Evolutionary conservation across 1,284 basidiomycete species (phyloP).

Genomic region (Psilocybe mexicana): DNA sequence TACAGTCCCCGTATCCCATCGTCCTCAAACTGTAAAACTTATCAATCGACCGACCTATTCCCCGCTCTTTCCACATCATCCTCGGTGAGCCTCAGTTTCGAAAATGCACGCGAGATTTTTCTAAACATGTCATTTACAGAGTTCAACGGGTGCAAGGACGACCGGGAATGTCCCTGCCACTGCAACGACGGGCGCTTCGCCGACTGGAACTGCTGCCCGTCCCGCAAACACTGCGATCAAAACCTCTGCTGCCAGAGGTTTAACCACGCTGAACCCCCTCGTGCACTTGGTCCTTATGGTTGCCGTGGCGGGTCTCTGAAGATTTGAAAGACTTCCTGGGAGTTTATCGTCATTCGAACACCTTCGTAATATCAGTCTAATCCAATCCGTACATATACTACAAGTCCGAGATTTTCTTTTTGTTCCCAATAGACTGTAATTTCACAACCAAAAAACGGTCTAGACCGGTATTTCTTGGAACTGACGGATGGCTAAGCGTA

Average conservation of each 20-base stretch:
- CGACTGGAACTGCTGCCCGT: not conserved
- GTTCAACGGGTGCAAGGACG: not conserved
- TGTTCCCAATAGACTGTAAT: too few species aligned
- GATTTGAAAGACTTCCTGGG: too few species aligned
- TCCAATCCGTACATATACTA: too few species aligned
- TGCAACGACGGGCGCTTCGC: not conserved
- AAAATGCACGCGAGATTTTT: too few species aligned
- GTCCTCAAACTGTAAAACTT: slow-evolving; percentile 21
- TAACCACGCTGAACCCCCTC: too few species aligned
- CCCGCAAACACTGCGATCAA: not conserved
- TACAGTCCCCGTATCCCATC: slow-evolving; percentile 18
- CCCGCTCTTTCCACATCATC: slow-evolving; percentile 9
- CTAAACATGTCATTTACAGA: not conserved
- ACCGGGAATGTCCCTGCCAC: not conserved
- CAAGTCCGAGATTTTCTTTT: too few species aligned
- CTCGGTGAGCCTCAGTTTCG: too few species aligned
- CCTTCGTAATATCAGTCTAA: too few species aligned
- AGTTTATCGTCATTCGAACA: too few species aligned
- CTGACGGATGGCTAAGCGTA: not conserved
- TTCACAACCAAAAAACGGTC: not conserved
- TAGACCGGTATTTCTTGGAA: not conserved
- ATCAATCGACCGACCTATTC: slow-evolving; percentile 19
- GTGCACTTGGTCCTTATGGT: too few species aligned
- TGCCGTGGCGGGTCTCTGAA: too few species aligned
- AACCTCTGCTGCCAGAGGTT: not conserved